phyloP scores from a whole-genome alignment of 2,329 filamentous ascomycete genomes.

The Calonectria crousiana region DNA sequence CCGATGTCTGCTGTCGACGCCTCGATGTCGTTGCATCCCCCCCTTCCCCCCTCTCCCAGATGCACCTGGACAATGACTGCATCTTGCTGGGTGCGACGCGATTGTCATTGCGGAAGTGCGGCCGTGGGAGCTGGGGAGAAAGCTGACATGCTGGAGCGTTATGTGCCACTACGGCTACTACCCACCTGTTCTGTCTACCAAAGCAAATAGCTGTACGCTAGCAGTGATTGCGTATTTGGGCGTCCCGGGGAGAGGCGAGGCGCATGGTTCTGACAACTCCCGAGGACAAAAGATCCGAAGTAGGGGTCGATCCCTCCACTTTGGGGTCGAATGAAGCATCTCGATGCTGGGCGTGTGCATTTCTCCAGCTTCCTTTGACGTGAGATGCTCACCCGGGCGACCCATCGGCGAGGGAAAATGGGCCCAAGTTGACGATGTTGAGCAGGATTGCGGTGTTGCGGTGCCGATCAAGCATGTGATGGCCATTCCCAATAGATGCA shows the following conservation, averaged over 20 bases:
- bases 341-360: constrained; percentile 26
- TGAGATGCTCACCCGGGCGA: constrained; percentile 18
- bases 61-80: constrained; percentile 19
- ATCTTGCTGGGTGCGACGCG: constrained; percentile 16
- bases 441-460: background rate
- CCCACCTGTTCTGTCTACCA: constrained; percentile 26
- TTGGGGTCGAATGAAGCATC: constrained; percentile 17
- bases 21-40: constrained; percentile 1
- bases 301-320: constrained; percentile 23
- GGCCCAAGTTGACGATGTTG: background rate
- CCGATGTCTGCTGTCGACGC: background rate
- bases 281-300: constrained; percentile 32
- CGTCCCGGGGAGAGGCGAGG: background rate
- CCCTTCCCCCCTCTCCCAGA: constrained; percentile 11
- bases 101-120: constrained; percentile 15
- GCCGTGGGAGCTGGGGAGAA: constrained; percentile 5
- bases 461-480: constrained; percentile 30
- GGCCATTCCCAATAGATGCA: constrained; percentile 2
- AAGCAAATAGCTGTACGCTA: constrained; percentile 8
- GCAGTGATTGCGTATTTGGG: constrained; percentile 18
- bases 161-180: constrained; percentile 32
- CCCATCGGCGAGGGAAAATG: constrained; percentile 6
- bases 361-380: constrained; percentile 14
- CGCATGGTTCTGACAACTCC: constrained; percentile 25
- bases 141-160: constrained; percentile 18